phyloP scores from a whole-genome alignment of 2,329 filamentous ascomycete genomes.

The Exophiala phaeomuriformis region DNA sequence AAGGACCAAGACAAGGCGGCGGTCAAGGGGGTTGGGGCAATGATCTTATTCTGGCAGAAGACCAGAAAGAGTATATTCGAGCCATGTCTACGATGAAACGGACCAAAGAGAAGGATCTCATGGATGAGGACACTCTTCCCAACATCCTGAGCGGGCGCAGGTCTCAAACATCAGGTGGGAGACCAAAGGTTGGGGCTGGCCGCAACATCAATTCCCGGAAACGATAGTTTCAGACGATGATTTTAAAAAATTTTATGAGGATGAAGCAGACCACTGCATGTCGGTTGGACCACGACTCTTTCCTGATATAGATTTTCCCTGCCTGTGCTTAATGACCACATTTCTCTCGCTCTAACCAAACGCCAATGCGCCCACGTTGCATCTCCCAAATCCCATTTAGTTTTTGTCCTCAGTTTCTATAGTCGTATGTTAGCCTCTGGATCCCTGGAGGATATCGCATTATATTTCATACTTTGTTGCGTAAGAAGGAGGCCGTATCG shows the following conservation, averaged over 20 bases:
- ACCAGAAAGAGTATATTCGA: constrained; percentile 84
- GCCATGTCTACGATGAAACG: constrained; percentile 58
- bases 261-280: no score
- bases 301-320: constrained; percentile 14
- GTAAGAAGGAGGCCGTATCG: constrained; percentile 82
- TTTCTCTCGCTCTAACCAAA: background rate
- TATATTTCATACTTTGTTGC: constrained; percentile 54
- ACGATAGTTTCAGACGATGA: constrained; percentile 30
- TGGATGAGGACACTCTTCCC: constrained; percentile 92
- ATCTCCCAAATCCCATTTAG: constrained; percentile 18
- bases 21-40: constrained; percentile 84
- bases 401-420: constrained; percentile 31
- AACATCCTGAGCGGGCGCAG: constrained; percentile 75
- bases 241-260: background rate
- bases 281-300: background rate
- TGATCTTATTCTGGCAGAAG: constrained; percentile 77
- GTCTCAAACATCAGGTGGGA: constrained; percentile 51
- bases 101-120: constrained; percentile 67
- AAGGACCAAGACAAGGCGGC: constrained; percentile 50
- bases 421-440: constrained; percentile 13
- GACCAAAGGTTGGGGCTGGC: constrained; percentile 75
- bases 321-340: background rate
- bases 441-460: background rate
- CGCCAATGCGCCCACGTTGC: background rate
- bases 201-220: constrained; percentile 75